Conservation (phyloP, 768 basidiomycete genomes). For the Termitomyces sp. region DNA sequence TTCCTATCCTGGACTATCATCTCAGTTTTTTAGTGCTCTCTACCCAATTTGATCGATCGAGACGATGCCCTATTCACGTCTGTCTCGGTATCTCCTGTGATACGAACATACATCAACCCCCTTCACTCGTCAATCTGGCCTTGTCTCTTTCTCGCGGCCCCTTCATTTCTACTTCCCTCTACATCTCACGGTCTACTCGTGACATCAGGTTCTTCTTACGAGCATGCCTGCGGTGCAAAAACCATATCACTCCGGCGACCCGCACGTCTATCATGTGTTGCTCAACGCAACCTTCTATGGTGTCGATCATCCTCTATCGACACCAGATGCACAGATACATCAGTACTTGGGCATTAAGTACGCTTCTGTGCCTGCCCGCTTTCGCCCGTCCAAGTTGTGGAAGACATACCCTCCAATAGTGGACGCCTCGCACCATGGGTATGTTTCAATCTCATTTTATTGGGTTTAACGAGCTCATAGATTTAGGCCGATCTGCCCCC, state of each 20-base stretch:
- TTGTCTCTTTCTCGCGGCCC: constrained; percentile 6
- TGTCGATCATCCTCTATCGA: constrained; percentile 54
- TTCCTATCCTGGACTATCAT: constrained; percentile 16
- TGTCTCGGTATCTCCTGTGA: constrained; percentile 15
- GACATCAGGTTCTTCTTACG: background rate
- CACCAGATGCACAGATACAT: constrained; percentile 48
- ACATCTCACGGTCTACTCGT: background rate
- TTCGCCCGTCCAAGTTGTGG: constrained; percentile 64
- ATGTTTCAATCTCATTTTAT: constrained; percentile 15
- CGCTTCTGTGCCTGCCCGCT: constrained; percentile 65
- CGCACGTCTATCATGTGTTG: constrained; percentile 41
- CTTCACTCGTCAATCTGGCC: background rate
- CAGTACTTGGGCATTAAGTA: constrained; percentile 81
- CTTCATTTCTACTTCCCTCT: constrained; percentile 3
- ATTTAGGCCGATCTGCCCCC: constrained; percentile 71
- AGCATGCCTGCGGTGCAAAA: constrained; percentile 24
- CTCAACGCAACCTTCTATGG: constrained; percentile 67
- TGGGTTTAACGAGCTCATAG: background rate
- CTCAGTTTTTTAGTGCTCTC: constrained; percentile 13
- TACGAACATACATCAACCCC: constrained; percentile 7
- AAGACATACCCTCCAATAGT: constrained; percentile 51
- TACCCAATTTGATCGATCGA: constrained; percentile 30
- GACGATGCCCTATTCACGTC: constrained; percentile 17
- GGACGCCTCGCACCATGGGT: constrained; percentile 68
- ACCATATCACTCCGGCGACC: constrained; percentile 16